phyloP scores from a whole-genome alignment of 2,329 filamentous ascomycete genomes.

The Colletotrichum liriopes region DNA sequence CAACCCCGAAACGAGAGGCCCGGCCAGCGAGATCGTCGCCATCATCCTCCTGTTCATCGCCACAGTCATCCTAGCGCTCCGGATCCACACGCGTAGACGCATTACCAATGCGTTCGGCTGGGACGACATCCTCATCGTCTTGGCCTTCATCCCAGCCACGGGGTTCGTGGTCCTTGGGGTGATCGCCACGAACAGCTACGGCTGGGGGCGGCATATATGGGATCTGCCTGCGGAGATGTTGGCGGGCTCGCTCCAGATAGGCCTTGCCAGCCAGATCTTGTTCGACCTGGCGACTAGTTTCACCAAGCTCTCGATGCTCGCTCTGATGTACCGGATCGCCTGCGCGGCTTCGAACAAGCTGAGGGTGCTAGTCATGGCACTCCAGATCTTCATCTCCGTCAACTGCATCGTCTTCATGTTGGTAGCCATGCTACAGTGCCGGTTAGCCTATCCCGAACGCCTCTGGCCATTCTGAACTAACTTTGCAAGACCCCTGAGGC shows the following conservation, averaged over 20 bases:
- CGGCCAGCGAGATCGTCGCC: constrained; percentile 48
- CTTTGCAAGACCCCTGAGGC: constrained; percentile 54
- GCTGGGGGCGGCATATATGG: constrained; percentile 55
- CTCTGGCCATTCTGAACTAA: constrained; percentile 48
- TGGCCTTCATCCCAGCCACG: constrained; percentile 55
- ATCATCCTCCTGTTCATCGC: constrained; percentile 48
- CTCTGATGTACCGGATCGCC: constrained; percentile 56
- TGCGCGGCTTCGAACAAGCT: constrained; percentile 51
- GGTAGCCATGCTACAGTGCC: constrained; percentile 57
- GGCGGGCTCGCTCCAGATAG: constrained; percentile 47
- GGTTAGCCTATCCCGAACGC: constrained; percentile 46
- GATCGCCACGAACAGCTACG: constrained; percentile 47
- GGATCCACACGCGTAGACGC: constrained; percentile 53
- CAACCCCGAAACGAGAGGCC: constrained; percentile 52
- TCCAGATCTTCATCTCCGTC: constrained; percentile 51
- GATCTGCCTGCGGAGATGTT: constrained; percentile 48
- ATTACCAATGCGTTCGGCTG: constrained; percentile 54
- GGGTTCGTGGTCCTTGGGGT: constrained; percentile 52
- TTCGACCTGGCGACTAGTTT: constrained; percentile 57
- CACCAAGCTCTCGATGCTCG: constrained; percentile 60
- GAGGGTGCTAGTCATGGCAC: constrained; percentile 49
- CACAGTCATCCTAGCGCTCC: constrained; percentile 51
- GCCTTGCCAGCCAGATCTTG: constrained; percentile 54
- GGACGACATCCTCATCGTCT: constrained; percentile 55
- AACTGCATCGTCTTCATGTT: constrained; percentile 55